Evolutionary conservation across 139 green algal genomes (phyloP), one percentile per base, ranked within the genome.

Genomic region (Tetraselmis chui): DNA sequence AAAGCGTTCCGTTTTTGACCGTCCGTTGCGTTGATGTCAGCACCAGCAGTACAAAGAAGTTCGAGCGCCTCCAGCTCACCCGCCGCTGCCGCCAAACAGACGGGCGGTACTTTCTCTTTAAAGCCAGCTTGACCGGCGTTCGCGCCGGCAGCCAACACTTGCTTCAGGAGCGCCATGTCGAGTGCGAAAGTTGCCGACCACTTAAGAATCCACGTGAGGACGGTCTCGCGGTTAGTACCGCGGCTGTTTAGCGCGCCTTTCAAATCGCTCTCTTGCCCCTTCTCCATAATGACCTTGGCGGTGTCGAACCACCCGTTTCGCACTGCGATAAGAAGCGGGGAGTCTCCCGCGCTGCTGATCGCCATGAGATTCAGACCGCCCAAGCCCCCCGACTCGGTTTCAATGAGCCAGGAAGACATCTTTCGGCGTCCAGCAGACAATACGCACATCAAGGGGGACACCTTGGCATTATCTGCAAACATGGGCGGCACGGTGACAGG

Each of bases 141-240:
- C 25, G 82, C 81, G 22, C 85, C 85, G 59, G 31, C 24, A 0
- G 5, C 80, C 28, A 85, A 24, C 27, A 85, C 45, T 5, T 18
- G 45, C 45, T 67, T 67, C 11, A 67, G 45, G 11, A 67, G 45
- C 45, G 45, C 45, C 45, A 18, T 67, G 45, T 67, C 45, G 45
- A 67, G 45, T 18, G 45, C 45, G 45, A 67, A 67, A 18, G 45
- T 76, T 1, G 85, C 79, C 0, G 18, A 23, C 29, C 80, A 87
- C 58, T 78, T 78, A 5, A 89, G 80, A 75, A 89, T 78, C 76
- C 84, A 84, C 28, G 83, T 83, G 32, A 87, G 78, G 2, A 82
- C 28, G 0, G 83, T 89, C 75, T 89, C 83, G 24, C 85, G 82
- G 26, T 81, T 28, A 28, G 45, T 81, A 58, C 83, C 83, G 23